These are phyloP conservation scores for Stropharia rugosoannulata DNA, from an alignment of 768 basidiomycete species.

Conservation along the genomic window DNA sequence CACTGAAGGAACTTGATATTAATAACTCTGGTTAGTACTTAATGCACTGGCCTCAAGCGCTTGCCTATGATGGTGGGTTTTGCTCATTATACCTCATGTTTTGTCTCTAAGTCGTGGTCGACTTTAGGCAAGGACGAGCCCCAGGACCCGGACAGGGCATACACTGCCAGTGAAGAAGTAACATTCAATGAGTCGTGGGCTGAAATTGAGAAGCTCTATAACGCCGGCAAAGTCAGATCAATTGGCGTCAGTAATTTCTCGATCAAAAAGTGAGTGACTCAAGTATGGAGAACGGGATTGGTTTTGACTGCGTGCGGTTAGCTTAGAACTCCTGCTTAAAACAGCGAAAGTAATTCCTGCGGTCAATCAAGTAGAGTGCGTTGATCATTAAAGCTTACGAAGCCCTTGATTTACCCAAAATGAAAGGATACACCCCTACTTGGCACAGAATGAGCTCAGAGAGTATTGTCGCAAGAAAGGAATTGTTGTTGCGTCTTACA, in stretches of 20 bases:
- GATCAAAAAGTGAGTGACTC: constrained; percentile 41
- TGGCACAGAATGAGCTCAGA: constrained; percentile 46
- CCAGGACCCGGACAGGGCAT: constrained; percentile 31
- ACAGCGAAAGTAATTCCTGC: constrained; percentile 44
- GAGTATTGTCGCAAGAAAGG: constrained; percentile 49
- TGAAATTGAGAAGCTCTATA: constrained; percentile 48
- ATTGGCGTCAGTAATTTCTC: constrained; percentile 65
- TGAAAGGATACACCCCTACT: constrained; percentile 47
- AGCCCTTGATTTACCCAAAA: background rate
- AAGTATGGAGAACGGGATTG: background rate
- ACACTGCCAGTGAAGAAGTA: constrained; percentile 26
- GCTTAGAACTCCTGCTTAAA: constrained; percentile 36
- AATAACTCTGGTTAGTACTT: constrained; percentile 34
- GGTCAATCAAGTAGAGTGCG: constrained; percentile 49
- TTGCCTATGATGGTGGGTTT: constrained; percentile 1
- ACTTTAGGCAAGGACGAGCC: constrained; percentile 16
- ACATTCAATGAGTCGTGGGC: constrained; percentile 48
- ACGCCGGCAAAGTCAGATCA: constrained; percentile 43
- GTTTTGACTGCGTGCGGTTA: constrained; percentile 8
- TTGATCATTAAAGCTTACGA: background rate
- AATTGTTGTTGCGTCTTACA: constrained; percentile 48
- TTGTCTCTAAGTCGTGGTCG: background rate
- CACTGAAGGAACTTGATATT: background rate
- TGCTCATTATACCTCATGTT: no score
- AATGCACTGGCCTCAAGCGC: constrained; percentile 48